A percentile compares a stretch with the other conserved stretches of the same genome.
Evolutionary conservation across 2,329 filamentous ascomycete species (phyloP).

Genomic region (Aspergillus aculeatus): DNA sequence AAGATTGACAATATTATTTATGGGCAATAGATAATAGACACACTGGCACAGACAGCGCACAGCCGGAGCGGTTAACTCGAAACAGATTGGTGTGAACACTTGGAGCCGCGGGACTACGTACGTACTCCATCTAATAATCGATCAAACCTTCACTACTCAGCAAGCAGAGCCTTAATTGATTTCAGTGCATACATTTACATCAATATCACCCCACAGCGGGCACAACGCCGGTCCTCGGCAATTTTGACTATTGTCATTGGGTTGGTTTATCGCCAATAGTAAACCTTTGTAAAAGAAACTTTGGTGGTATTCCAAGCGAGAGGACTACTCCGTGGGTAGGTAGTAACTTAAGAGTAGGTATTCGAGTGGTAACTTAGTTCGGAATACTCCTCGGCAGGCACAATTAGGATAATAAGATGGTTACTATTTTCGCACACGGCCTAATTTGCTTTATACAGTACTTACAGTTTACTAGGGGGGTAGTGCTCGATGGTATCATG

Average conservation of each 20-base stretch:
- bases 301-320: too few species aligned
- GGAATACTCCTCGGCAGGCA: too few species aligned
- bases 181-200: too few species aligned
- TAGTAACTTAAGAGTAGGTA: too few species aligned
- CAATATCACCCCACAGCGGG: neutral
- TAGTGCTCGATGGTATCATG: neutral
- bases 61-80: neutral
- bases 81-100: neutral
- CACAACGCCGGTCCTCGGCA: conserved; percentile 12
- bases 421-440: neutral
- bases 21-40: too few species aligned
- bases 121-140: too few species aligned
- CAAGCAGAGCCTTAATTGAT: too few species aligned
- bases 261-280: too few species aligned
- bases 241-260: neutral
- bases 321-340: too few species aligned
- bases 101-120: neutral
- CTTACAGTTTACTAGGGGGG: neutral
- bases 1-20: neutral
- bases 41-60: neutral
- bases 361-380: too few species aligned
- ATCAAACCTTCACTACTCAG: neutral
- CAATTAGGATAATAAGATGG: neutral
- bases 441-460: too few species aligned
- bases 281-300: too few species aligned